Conservation (phyloP, 345 rosid genomes). For the Alliaria petiolata region DNA sequence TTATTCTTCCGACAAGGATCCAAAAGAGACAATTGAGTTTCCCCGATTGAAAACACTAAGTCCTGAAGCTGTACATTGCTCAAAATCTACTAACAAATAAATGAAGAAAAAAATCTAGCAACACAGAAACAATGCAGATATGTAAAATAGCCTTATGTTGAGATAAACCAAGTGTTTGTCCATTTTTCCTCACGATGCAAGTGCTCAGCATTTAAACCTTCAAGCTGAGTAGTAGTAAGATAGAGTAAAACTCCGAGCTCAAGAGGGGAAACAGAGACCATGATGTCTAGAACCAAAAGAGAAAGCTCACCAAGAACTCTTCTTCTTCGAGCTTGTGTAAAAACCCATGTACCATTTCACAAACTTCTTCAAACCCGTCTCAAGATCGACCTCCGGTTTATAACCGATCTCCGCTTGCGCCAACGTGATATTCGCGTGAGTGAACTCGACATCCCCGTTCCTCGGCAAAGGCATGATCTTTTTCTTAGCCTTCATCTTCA, state of each 20-base stretch:
- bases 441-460: constrained; percentile 70
- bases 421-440: constrained; percentile 56
- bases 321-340: constrained; percentile 44
- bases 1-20: constrained; percentile 15
- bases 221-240: not conserved
- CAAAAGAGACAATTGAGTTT: not conserved
- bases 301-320: constrained; percentile 36
- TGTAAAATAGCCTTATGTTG: constrained; percentile 14
- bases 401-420: constrained; percentile 55
- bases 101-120: constrained; percentile 29
- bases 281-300: not conserved
- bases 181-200: constrained; percentile 2
- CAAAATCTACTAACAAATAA: constrained; percentile 30
- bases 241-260: constrained; percentile 15
- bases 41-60: not conserved
- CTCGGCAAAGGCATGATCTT: constrained; percentile 55
- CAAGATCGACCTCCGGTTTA: constrained; percentile 57
- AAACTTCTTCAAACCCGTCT: constrained; percentile 65
- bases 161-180: not conserved
- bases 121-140: constrained; percentile 27
- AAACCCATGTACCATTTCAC: constrained; percentile 63
- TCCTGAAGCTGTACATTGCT: constrained; percentile 25
- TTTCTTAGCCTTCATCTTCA: constrained; percentile 59
- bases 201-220: constrained; percentile 1
- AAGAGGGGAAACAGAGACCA: not conserved